Evolutionary conservation across 805 yeast species (phyloP), one percentile per base, ranked within the genome.

Genomic region (Dipodascopsis uninucleata): DNA sequence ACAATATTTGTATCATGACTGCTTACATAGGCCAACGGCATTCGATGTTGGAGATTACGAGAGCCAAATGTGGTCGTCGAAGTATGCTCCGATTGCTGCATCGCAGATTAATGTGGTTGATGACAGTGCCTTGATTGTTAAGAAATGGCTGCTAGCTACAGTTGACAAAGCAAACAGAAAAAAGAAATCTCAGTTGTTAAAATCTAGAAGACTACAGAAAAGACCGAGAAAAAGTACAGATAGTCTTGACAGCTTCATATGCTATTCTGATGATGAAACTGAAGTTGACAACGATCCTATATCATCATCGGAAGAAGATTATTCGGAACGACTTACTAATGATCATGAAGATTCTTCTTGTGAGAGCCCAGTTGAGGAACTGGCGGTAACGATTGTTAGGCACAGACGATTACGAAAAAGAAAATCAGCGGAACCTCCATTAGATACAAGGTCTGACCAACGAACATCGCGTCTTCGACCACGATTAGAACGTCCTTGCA

Each of bases 131-230:
- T 3, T 44, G 17, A 16, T 55, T 80, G 84, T n/a, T 78, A 76
- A 51, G 61, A 82, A 33, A 65, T 82, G 37, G 90, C 81, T 53
- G 70, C 84, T 0, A 56, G 77, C 34, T 62, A 68, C n/a, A 58
- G 61, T 47, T 64, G 63, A 39, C 25, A 23, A 16, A n/a, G 18
- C 14, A 8, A 6, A 25, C 4, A 16, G 17, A 40, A 23, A 26
- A 26, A 8, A 12, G 17, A 8, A 12, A 9, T 14, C 35, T 18
- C 35, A 14, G 17, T 14, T 23, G 35, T 23, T 14, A 23, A 31
- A 14, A 23, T 10, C 35, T 8, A 12, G 20, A 12, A 9, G 28
- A 34, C 28, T 12, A 23, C 18, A 20, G 22, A 31, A n/a, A 38
- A 35, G 25, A 24, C 36, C 21, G 25, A 17, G 22, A 29, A 32